Conservation (phyloP, 805 yeast genomes). For the Metschnikowia arizonensis region DNA sequence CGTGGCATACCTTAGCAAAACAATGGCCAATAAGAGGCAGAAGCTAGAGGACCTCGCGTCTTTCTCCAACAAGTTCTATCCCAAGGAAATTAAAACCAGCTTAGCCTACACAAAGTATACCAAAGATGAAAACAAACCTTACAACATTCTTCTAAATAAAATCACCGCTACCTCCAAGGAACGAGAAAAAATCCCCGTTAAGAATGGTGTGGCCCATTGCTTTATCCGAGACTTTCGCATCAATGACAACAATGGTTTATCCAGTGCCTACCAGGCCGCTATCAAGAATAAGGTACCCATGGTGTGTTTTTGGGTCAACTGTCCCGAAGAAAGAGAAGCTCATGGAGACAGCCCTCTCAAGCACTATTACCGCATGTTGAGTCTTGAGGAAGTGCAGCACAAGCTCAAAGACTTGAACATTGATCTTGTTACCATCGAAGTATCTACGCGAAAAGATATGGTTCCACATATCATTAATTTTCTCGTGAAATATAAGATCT, state of each 20-base stretch:
- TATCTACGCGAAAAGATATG: conserved; percentile 31
- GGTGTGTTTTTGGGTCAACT: conserved; percentile 39
- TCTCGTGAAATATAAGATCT: conserved; percentile 21
- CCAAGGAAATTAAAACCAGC: conserved; percentile 13
- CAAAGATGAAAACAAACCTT: conserved; percentile 31
- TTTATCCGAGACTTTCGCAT: conserved; percentile 45
- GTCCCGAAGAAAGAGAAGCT: conserved; percentile 37
- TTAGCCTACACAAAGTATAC: conserved; percentile 21
- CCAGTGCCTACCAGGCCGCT: conserved; percentile 32
- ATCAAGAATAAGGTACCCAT: conserved; percentile 28
- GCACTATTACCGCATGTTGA: conserved; percentile 33
- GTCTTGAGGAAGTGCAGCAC: conserved; percentile 28
- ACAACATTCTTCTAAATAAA: conserved; percentile 17
- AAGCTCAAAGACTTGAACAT: conserved; percentile 32
- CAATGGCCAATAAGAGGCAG: conserved; percentile 16
- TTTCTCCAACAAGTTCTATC: conserved; percentile 14
- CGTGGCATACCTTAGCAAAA: background rate
- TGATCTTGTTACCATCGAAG: conserved; percentile 37
- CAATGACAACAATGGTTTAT: conserved; percentile 42
- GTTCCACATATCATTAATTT: conserved; percentile 22
- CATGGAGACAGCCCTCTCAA: conserved; percentile 45
- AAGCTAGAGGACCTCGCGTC: conserved; percentile 15
- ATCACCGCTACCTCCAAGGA: conserved; percentile 11
- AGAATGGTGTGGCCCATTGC: conserved; percentile 40
- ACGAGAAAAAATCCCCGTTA: conserved; percentile 11